Evolutionary conservation across 495 filamentous ascomycete species (phyloP), one percentile per base, ranked within the genome.

Genomic region (Cudoniella acicularis): DNA sequence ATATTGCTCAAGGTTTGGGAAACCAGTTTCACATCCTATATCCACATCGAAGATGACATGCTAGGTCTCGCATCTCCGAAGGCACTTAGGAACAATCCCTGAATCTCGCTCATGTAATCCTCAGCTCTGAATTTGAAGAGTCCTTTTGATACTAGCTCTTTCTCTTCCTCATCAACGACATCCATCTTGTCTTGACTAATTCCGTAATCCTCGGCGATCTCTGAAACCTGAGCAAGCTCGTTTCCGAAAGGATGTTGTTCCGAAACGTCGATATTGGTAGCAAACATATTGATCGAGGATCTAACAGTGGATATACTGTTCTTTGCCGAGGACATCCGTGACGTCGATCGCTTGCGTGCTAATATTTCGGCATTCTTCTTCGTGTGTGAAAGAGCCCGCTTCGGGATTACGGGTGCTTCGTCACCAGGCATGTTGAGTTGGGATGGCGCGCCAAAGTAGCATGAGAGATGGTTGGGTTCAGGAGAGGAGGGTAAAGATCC

Each of bases 141-240:
- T 11, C 90, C 91, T 49, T 79, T 82, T 24, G 77, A 74, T 45
- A 77, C 65, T 63, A 94, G 72, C 30, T 85, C 79, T 57, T 83
- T 72, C 66, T 90, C 88, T 66, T 94, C 91, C 23, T 86, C 82
- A 49, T 89, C 84, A 46, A 88, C 77, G n/a, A 83, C 69, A 50
- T 86, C 83, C 49, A 84, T 69, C 51, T 80, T 78, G 53, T 81
- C 75, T 67, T 82, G 79, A 54, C 79, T 49, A 20, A 64, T 62
- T 4, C 89, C 88, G 57, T 89, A 90, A 67, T 96, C 92, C 73
- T 97, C 94, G 0, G 87, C 92, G 10, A 98, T 81, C 73, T 91
- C 89, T 48, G 86, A 79, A 2, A 90, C 80, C 67, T 90, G 82
- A 27, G 86, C 86, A 41, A 92, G 75, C 70, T 91, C 89, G n/a